Evolutionary conservation across 345 rosid genomes (phyloP), one percentile per base, ranked within the genome.

Genomic region (Theobroma cacao): DNA sequence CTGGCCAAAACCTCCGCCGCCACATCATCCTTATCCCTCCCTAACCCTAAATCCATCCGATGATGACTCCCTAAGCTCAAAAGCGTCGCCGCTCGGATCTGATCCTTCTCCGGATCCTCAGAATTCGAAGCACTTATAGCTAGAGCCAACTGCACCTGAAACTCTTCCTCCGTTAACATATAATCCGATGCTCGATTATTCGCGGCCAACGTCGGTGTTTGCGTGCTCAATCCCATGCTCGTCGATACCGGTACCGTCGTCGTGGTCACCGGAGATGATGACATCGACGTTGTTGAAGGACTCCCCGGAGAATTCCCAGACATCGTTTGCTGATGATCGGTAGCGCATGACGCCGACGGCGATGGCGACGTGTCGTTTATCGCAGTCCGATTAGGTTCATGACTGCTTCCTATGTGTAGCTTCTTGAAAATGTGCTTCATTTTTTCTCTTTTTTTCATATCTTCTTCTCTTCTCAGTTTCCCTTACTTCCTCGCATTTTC

Each of bases 371-470:
- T 80, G 73, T 94, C 97, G 87, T 88, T 91, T 59, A 92, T 85
- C 43, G 30, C 31, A 31, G 61, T 33, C 52, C 97, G 92, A 84
- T 87, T 83, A 17, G 88, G 87, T 75, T 94, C 94, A 77, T 93
- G 91, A 82, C 77, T 87, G 81, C 86, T 89, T 22, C 97, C 97
- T 78, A 82, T 82, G 79, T 96, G 99, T 10, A 96, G 88, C 88
- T 92, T 96, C 91, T 89, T 93, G 82, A 97, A 93, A 87, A 97
- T 97, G 90, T 94, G 88, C 87, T 87, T 96, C 98, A 96, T 96
- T 78, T 84, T 78, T 66, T 60, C 22, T 50, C 64, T 52, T 26
- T 69, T 60, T 33, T 40, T 61, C 60, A 36, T 2, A 11, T 17
- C 30, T 74, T 34, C 40, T 71, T 52, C 41, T 4, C 3, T 55